Evolutionary conservation across 345 rosid genomes (phyloP), one percentile per base, ranked within the genome.

Genomic region (Pelargonium nanum): DNA sequence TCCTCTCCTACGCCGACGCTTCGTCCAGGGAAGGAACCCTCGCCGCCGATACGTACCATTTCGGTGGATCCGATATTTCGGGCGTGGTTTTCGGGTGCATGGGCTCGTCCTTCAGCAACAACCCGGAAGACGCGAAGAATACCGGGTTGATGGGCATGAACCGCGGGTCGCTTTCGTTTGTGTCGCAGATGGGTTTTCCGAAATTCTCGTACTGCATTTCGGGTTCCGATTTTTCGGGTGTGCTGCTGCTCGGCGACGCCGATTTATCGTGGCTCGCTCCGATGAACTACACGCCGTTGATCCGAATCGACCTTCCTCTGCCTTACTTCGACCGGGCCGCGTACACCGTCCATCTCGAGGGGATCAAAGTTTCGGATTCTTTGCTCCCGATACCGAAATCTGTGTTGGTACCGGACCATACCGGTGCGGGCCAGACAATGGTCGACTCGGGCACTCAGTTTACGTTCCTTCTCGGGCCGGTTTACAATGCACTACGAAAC

Each of bases 371-470:
- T 10, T 74, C 78, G 57, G 78, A 78, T 13, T 78, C 75, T 59
- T 58, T 81, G 19, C 76, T 91, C 1, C 71, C 83, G 4, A 60
- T 91, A 23, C 86, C 92, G 19, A 73, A 78, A 74, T 81, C 85
- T 16, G 74, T 77, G 34, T 78, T 91, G 6, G 77, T 65, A 20
- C 98, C 96, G 59, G 98, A 91, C 34, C 96, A 91, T 54, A 86
- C 98, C 34, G 96, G 98, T 23, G 96, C 95, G 6, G 96, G 96
- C 65, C 98, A 91, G 61, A 91, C 98, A 19, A 91, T 91, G 96
- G 89, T 91, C 6, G 95, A 90, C 63, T 90, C 95, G 44, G 96
- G 98, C 25, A 83, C 98, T 15, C 98, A 91, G 64, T 91, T 91
- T 73, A 83, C 86, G 13, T 91, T 83, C 85, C 71, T 91, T 22